Conservation (phyloP, 306 rosid genomes). For the Coriaria nepalensis region DNA sequence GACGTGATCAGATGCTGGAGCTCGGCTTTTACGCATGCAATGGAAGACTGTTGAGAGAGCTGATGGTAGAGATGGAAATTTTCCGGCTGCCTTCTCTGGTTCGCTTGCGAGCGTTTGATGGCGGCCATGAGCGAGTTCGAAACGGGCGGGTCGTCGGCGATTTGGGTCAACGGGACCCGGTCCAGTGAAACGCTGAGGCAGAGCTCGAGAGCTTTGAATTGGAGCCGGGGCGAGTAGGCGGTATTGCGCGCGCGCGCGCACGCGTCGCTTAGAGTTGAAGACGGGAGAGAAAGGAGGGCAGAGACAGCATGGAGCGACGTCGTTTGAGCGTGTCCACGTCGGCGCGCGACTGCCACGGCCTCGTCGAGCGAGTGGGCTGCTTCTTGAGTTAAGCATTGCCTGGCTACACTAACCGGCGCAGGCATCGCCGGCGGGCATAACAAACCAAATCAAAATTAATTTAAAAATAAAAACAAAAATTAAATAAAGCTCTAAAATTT, state of each 20-base stretch:
- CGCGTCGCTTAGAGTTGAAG: slow-evolving; percentile 67
- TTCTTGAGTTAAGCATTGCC: slow-evolving; percentile 80
- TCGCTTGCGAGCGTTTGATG: slow-evolving; percentile 87
- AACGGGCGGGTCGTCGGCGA: slow-evolving; percentile 59
- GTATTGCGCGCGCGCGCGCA: slow-evolving; percentile 73
- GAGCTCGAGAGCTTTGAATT: slow-evolving; percentile 81
- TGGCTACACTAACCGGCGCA: slow-evolving; percentile 68
- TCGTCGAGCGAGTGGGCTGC: slow-evolving; percentile 77
- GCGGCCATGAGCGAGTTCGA: slow-evolving; percentile 99
- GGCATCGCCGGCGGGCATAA: slow-evolving; percentile 54
- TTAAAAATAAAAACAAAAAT: slow-evolving; percentile 1
- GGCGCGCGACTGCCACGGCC: slow-evolving; percentile 79
- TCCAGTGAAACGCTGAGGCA: slow-evolving; percentile 77
- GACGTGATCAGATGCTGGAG: slow-evolving; percentile 70
- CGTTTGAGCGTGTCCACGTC: slow-evolving; percentile 82
- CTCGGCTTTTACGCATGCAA: slow-evolving; percentile 64
- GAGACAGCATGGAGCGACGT: slow-evolving; percentile 89
- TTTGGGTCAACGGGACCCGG: slow-evolving; percentile 55
- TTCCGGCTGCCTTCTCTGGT: slow-evolving; percentile 86
- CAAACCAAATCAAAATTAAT: slow-evolving; percentile 2
- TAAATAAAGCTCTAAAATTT: not conserved
- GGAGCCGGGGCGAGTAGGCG: slow-evolving; percentile 74
- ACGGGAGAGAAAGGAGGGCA: slow-evolving; percentile 54
- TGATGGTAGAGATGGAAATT: slow-evolving; percentile 59
- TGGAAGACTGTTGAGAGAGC: slow-evolving; percentile 47